phyloP scores from a whole-genome alignment of 768 basidiomycete species.

The Dioszegia hungarica region DNA sequence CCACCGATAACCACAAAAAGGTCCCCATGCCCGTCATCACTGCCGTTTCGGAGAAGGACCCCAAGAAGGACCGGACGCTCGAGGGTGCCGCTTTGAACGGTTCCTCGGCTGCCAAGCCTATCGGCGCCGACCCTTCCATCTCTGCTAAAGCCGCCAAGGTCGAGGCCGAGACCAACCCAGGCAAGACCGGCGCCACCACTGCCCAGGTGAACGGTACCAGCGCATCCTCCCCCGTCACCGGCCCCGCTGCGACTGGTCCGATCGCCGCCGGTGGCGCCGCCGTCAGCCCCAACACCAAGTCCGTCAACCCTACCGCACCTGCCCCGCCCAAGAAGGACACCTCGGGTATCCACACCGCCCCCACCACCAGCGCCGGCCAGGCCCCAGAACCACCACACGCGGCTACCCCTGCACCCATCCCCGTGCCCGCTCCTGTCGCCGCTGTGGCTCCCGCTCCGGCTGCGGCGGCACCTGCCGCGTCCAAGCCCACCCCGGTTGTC shows the following conservation, averaged over 20 bases:
- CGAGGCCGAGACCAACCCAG: constrained; percentile 28
- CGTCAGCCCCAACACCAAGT: constrained; percentile 7
- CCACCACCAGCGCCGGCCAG: neutral
- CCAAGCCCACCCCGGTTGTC: constrained; percentile 1
- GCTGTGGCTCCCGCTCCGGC: constrained; percentile 7
- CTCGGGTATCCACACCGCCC: neutral
- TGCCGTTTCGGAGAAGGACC: constrained; percentile 26
- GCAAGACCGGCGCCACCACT: constrained; percentile 7
- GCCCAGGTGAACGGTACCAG: neutral
- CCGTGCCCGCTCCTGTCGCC: neutral
- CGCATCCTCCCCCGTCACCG: neutral
- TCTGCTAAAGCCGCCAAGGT: constrained; percentile 31
- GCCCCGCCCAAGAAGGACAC: constrained; percentile 7
- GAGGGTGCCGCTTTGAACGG: constrained; percentile 17
- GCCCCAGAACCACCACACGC: neutral
- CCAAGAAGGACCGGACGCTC: constrained; percentile 39
- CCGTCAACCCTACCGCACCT: constrained; percentile 3
- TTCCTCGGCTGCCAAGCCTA: constrained; percentile 29
- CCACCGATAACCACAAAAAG: constrained; percentile 36
- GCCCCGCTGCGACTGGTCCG: constrained; percentile 4
- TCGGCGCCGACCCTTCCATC: constrained; percentile 29
- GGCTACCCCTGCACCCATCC: neutral
- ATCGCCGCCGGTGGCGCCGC: constrained; percentile 12
- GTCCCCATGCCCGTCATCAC: constrained; percentile 44
- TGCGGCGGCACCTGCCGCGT: neutral